Evolutionary conservation across 352 stramenopile species (phyloP).

Genomic region (Blastocystis sp.): DNA sequence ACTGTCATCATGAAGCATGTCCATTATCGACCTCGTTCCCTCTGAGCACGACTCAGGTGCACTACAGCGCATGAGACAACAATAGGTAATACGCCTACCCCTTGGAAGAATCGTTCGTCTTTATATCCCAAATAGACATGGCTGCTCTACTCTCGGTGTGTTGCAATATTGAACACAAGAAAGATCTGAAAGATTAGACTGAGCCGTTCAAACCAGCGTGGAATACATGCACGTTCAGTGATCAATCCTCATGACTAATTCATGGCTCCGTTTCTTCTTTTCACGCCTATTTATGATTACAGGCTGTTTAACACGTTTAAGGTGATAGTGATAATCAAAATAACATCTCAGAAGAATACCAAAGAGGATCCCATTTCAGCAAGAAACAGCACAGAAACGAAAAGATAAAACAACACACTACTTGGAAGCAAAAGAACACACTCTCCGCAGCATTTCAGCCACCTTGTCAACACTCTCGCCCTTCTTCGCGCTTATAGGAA

Average conservation of each 20-base stretch:
- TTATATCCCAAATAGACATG: too few species aligned
- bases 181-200: too few species aligned
- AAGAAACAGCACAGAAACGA: neutral
- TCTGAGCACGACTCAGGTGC: too few species aligned
- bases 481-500: conserved; percentile 13
- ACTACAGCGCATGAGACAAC: too few species aligned
- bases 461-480: neutral
- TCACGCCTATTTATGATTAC: neutral
- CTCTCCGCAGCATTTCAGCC: neutral
- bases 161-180: too few species aligned
- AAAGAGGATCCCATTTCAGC: neutral
- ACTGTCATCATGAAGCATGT: neutral
- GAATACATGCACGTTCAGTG: too few species aligned
- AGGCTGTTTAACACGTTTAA: neutral
- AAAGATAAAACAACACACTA: neutral
- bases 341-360: neutral
- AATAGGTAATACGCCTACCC: too few species aligned
- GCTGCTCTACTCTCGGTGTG: too few species aligned
- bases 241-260: neutral
- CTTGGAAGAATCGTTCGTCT: too few species aligned
- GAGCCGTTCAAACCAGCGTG: too few species aligned
- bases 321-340: neutral
- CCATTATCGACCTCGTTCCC: neutral
- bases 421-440: neutral
- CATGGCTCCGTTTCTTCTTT: neutral